Conservation (phyloP, 2,329 filamentous ascomycete genomes). For the Talaromyces sp. region DNA sequence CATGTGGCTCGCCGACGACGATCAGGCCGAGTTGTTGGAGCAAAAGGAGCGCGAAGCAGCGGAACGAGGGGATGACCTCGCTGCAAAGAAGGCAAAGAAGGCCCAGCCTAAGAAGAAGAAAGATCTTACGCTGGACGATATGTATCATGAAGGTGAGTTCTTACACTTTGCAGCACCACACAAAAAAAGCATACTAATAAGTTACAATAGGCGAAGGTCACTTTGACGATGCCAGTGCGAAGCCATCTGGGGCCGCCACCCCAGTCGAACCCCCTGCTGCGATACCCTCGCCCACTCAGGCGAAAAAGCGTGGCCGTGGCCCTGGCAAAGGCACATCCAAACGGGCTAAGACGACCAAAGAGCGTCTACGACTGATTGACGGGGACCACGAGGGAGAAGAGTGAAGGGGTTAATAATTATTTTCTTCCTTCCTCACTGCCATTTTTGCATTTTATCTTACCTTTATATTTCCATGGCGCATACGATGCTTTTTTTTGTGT, state of each 20-base stretch:
- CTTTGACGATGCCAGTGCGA: constrained; percentile 81
- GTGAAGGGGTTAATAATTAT: not conserved
- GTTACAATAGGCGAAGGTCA: constrained; percentile 75
- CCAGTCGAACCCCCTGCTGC: constrained; percentile 55
- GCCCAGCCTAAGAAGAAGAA: constrained; percentile 54
- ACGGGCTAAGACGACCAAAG: constrained; percentile 58
- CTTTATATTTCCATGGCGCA: not conserved
- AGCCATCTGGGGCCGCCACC: constrained; percentile 80
- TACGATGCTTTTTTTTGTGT: not conserved
- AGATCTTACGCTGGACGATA: constrained; percentile 75
- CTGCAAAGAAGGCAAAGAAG: constrained; percentile 58
- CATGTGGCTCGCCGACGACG: constrained; percentile 97
- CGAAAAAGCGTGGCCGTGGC: constrained; percentile 54
- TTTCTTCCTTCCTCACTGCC: not conserved
- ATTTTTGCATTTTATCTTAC: not conserved
- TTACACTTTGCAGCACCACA: no score
- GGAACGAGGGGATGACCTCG: constrained; percentile 61
- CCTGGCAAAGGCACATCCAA: constrained; percentile 54
- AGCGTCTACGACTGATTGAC: constrained; percentile 42
- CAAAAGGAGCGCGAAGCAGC: constrained; percentile 83
- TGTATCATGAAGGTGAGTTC: constrained; percentile 95
- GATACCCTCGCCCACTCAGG: constrained; percentile 22
- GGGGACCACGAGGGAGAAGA: constrained; percentile 35
- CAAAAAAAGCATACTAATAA: constrained; percentile 13
- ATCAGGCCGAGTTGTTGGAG: constrained; percentile 91